A percentile compares a stretch with the other conserved stretches of the same genome.
These are phyloP conservation scores for Dendrobium catenatum DNA, from an alignment of 106 monocot genomes.

Conservation along the genomic window DNA sequence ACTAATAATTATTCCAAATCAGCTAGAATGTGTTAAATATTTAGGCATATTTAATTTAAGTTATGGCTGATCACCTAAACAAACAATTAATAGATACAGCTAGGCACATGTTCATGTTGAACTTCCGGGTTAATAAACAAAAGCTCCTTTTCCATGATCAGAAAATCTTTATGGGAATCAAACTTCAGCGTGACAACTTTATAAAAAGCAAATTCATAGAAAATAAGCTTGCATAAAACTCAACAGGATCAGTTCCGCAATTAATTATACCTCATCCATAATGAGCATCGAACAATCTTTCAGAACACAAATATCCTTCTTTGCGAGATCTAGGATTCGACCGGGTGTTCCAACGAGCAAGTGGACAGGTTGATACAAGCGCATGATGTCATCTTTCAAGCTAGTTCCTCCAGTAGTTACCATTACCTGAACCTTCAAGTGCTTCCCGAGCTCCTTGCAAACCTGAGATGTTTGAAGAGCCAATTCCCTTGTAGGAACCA, in stretches of 20 bases:
- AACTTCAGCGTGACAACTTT: too few relatives aligned
- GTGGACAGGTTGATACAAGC: conserved; percentile 86
- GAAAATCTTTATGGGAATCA: too few relatives aligned
- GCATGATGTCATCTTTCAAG: conserved; percentile 88
- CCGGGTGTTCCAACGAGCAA: conserved; percentile 91
- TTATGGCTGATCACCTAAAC: too few relatives aligned
- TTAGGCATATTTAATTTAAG: too few relatives aligned
- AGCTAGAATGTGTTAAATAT: too few relatives aligned
- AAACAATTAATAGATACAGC: too few relatives aligned
- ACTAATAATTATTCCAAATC: too few relatives aligned
- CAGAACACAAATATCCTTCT: conserved; percentile 70
- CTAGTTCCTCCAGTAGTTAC: conserved; percentile 94
- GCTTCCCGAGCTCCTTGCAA: conserved; percentile 91
- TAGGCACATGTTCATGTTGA: too few relatives aligned
- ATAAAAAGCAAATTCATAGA: background rate
- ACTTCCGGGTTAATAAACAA: too few relatives aligned
- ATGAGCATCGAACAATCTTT: conserved; percentile 80
- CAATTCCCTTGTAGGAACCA: conserved; percentile 86
- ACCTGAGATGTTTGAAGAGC: conserved; percentile 93
- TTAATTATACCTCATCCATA: conserved; percentile 78
- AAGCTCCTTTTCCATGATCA: too few relatives aligned
- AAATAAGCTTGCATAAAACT: background rate
- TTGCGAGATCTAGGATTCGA: conserved; percentile 81
- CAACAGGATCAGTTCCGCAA: background rate
- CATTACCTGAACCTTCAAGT: conserved; percentile 89